These are phyloP conservation scores for Microsporum audouinii DNA, from an alignment of 2,329 filamentous ascomycete genomes.

Conservation along the genomic window DNA sequence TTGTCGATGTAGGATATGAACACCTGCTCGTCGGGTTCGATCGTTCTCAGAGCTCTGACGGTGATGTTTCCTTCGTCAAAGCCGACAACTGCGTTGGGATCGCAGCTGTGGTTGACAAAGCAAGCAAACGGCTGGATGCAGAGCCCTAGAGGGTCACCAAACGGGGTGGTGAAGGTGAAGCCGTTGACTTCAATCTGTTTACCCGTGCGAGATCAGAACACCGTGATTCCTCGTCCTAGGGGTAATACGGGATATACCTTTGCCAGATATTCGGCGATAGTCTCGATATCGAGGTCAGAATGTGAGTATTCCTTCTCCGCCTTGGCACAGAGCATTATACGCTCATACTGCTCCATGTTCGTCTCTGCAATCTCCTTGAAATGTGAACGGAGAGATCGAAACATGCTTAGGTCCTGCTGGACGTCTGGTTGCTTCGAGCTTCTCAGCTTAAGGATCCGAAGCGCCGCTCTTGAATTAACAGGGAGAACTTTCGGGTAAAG, in stretches of 20 bases:
- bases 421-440: slow-evolving; percentile 26
- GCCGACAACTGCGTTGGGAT: slow-evolving; percentile 47
- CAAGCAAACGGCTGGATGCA: slow-evolving; percentile 45
- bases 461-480: slow-evolving; percentile 44
- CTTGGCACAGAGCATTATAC: slow-evolving; percentile 40
- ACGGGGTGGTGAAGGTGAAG: slow-evolving; percentile 45
- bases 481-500: slow-evolving; percentile 41
- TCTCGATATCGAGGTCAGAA: slow-evolving; percentile 34
- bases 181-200: slow-evolving; percentile 46
- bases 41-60: slow-evolving; percentile 42
- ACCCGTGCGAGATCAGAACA: background rate
- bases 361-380: slow-evolving; percentile 36
- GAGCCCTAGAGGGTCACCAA: slow-evolving; percentile 49
- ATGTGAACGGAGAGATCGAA: slow-evolving; percentile 40
- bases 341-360: slow-evolving; percentile 35
- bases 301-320: slow-evolving; percentile 44
- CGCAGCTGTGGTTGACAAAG: slow-evolving; percentile 51
- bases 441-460: slow-evolving; percentile 42
- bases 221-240: background rate
- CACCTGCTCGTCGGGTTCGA: slow-evolving; percentile 46
- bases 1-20: slow-evolving; percentile 52
- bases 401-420: slow-evolving; percentile 32
- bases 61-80: slow-evolving; percentile 44
- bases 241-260: slow-evolving; percentile 22
- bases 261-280: slow-evolving; percentile 35